A percentile compares a stretch with the other conserved stretches of the same genome.
These are phyloP conservation scores for Calocera viscosa DNA, from an alignment of 768 basidiomycete species.

Conservation along the genomic window DNA sequence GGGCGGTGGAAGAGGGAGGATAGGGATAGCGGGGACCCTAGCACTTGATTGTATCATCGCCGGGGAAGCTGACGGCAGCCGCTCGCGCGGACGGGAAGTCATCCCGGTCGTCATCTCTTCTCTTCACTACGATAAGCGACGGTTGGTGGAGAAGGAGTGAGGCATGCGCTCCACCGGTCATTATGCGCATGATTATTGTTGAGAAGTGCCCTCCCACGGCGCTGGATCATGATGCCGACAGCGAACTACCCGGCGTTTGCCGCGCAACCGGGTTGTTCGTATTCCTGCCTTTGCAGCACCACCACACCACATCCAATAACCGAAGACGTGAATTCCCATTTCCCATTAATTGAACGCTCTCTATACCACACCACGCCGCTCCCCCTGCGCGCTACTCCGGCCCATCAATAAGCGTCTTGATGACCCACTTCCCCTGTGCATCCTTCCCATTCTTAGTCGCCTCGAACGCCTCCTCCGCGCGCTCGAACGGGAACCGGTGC, in stretches of 20 bases:
- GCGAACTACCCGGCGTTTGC: too few species aligned
- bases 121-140: not conserved
- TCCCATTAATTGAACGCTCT: too few species aligned
- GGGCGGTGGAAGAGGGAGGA: not conserved
- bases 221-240: too few species aligned
- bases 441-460: slow-evolving; percentile 70
- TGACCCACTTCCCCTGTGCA: slow-evolving; percentile 72
- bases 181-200: too few species aligned
- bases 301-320: too few species aligned
- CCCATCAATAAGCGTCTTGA: slow-evolving; percentile 81
- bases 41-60: not conserved
- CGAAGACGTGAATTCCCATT: too few species aligned
- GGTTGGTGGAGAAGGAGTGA: not conserved
- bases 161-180: not conserved
- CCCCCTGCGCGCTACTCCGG: too few species aligned
- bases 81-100: not conserved
- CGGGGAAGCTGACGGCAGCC: not conserved
- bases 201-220: too few species aligned
- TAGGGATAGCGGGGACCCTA: not conserved
- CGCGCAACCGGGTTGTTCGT: too few species aligned
- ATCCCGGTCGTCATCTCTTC: not conserved
- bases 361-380: too few species aligned
- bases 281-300: too few species aligned
- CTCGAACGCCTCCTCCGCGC: slow-evolving; percentile 69
- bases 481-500: slow-evolving; percentile 65